phyloP scores from a whole-genome alignment of 2,329 filamentous ascomycete species.

The Periconia macrospinosa region DNA sequence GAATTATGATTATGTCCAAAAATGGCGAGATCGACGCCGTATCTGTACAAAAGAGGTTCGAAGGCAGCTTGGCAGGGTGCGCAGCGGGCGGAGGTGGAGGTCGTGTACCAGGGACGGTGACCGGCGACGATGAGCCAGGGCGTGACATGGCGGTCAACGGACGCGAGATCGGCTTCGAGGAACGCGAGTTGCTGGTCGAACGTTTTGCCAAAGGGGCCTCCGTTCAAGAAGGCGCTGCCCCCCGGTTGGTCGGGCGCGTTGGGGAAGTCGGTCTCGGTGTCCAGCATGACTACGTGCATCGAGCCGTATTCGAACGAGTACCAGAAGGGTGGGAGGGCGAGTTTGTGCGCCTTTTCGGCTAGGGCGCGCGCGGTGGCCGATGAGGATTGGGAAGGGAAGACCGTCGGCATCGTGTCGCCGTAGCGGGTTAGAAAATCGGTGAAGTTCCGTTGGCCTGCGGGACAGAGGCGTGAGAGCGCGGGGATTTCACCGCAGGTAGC shows the following conservation, averaged over 20 bases:
- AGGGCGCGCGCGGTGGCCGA: slow-evolving; percentile 45
- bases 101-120: slow-evolving; percentile 47
- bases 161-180: slow-evolving; percentile 58
- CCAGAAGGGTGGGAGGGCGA: slow-evolving; percentile 59
- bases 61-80: slow-evolving; percentile 55
- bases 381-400: slow-evolving; percentile 52
- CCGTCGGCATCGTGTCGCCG: slow-evolving; percentile 51
- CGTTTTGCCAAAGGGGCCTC: slow-evolving; percentile 54
- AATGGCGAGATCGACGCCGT: slow-evolving; percentile 60
- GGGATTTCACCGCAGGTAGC: slow-evolving; percentile 39
- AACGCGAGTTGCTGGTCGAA: slow-evolving; percentile 57
- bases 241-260: slow-evolving; percentile 51
- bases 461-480: slow-evolving; percentile 45
- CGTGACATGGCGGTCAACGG: slow-evolving; percentile 58
- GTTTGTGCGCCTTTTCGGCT: slow-evolving; percentile 51
- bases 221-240: slow-evolving; percentile 47
- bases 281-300: slow-evolving; percentile 57
- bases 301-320: slow-evolving; percentile 64
- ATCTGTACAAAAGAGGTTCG: slow-evolving; percentile 57
- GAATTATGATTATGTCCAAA: slow-evolving; percentile 63
- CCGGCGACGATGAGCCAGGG: slow-evolving; percentile 56
- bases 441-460: slow-evolving; percentile 61
- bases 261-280: slow-evolving; percentile 61
- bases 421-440: slow-evolving; percentile 56
- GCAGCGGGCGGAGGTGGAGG: slow-evolving; percentile 41